Base-by-base conservation (phyloP, 768 basidiomycete species). In the Fomitopsis pulvina region DNA sequence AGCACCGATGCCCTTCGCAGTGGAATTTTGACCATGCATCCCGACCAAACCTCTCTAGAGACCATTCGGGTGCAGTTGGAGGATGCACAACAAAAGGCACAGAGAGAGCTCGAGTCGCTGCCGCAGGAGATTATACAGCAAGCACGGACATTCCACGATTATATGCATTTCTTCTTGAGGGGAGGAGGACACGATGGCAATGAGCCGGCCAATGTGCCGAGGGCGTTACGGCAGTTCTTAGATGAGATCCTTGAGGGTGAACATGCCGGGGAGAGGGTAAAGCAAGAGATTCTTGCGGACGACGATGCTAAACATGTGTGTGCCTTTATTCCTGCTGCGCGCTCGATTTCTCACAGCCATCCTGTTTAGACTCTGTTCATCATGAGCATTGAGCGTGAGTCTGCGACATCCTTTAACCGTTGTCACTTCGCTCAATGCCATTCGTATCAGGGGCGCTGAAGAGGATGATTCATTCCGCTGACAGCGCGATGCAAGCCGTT, bases 331-430 rank as follows among this genome's bases (percentile, higher is more conserved):
- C 20, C 7, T 41, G 2, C 37, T 34, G 12, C 25, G 16, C 20
- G 25, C 11, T 12, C 18, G 6, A 21, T 28, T 41, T 14, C 44
- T 53, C 26, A 29, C 18, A 29, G 12, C 18, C 22, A 5, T n/a
- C 27, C 26, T 8, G 7, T 34, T 8, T 41, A 77, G 76, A 69
- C 66, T 1, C 45, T 77, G 21, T 63, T 76, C 55, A 61, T 70
- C 58, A 59, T 78, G 16, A 72, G 69, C 30, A 64, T 78, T 18
- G 76, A 78, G 59, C 70, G 75, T 77, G 52, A 60, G 72, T 63
- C 16, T 12, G 20, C 18, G 4, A 8, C 16, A 16, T 30, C 12
- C 20, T 2, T 18, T 22, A 28, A 12, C n/a, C 7, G 4, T n/a
- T 4, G 7, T 22, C 29, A 10, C 28, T 14, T 14, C 21, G 1